phyloP scores from a whole-genome alignment of 441 rosid genomes.

The Eruca vesicaria region DNA sequence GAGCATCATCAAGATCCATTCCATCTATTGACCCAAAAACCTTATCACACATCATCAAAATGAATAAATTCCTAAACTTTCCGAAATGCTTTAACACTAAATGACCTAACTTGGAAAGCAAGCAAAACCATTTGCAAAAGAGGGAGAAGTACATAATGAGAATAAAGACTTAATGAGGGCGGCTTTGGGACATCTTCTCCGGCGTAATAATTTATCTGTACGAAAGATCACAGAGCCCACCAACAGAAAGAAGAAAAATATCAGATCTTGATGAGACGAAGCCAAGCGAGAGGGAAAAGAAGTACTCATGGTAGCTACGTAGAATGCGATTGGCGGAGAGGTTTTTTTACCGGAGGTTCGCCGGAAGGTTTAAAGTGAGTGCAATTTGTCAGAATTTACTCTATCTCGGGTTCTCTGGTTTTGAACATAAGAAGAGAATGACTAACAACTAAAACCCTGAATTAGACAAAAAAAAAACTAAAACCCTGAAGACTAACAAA shows the following conservation, averaged over 20 bases:
- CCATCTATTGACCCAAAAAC: slow-evolving; percentile 86
- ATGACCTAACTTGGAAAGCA: background rate
- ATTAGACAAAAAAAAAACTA: no score
- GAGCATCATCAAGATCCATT: slow-evolving; percentile 71
- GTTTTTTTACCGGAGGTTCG: background rate
- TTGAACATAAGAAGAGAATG: background rate
- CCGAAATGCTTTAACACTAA: no score
- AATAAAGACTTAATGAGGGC: background rate
- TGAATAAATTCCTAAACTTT: background rate
- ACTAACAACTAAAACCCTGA: background rate
- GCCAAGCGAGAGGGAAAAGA: no score
- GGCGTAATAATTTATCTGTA: no score
- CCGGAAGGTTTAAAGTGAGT: slow-evolving; percentile 12
- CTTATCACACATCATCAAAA: slow-evolving; percentile 37
- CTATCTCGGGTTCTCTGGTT: background rate
- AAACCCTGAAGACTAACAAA: background rate
- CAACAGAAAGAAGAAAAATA: no score
- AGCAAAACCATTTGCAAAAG: background rate
- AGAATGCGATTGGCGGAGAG: background rate
- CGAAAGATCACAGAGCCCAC: no score
- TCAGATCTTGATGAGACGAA: no score
- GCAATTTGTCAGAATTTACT: background rate
- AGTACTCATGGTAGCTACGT: slow-evolving; percentile 10
- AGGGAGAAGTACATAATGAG: background rate
- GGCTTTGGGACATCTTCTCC: no score